Evolutionary conservation across 164 flowering plant genomes (phyloP), one percentile per base, ranked within the genome.

Genomic region (Dillenia turbinata): DNA sequence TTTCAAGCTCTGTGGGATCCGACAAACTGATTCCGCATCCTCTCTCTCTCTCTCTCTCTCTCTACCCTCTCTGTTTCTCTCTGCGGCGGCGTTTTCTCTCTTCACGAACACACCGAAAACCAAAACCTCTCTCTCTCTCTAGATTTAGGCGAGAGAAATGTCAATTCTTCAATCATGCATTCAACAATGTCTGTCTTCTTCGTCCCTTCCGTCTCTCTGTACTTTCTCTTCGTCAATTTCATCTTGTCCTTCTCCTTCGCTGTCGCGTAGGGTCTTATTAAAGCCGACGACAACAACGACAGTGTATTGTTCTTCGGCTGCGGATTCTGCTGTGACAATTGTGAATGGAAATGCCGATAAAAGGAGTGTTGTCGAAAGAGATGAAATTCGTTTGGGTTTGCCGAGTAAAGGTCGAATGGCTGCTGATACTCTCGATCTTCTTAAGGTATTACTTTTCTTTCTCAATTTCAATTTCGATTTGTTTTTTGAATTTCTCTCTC

Each of bases 371-470:
- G 9, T 66, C 0, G 79, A 83, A n/a, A 74, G 99, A 62, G 62
- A 51, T 26, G 86, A 78, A 64, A 77, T 88, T 56, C 92, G 99
- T 12, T 72, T 91, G 12, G 97, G 99, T 0, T 77, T 91, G 75
- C 99, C 98, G 1, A 90, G 97, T 72, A 91, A 94, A 71, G 98
- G 98, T 19, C 85, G 97, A 15, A 83, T 94, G 89, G 90, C 96
- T 0, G 10, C 81, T 0, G 96, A 91, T 48, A 86, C 96, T 47
- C 87, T 89, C 9, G 90, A 88, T 12, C 88, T 94, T 33, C 93
- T 94, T 63, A 91, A 85, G 96, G 97, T 91, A 61, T 8, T 11
- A 2, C 54, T 19, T 13, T 2, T 24, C 19, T 47, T 33, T 47
- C 7, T 65, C 10, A 15, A 62, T 48, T 49, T 48, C 9, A 9